Base-by-base conservation (phyloP, 2,329 filamentous ascomycete genomes). In the Cercospora canescens region DNA sequence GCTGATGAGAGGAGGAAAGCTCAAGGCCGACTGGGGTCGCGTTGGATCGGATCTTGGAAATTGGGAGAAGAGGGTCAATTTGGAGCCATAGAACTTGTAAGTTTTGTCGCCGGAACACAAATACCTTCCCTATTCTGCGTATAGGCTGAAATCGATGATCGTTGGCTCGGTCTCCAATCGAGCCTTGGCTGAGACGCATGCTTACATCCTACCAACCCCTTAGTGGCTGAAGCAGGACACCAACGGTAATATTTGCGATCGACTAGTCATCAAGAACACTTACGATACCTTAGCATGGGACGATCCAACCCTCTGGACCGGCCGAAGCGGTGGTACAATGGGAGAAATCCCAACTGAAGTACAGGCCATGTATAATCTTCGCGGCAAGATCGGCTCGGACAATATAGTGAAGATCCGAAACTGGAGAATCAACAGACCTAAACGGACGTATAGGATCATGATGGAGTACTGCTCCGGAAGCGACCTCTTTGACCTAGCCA, bases 321-420 rank as follows among this genome's bases (percentile, higher is more conserved):
- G 45, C 3, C 41, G 60, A 18, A 16, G 11, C 14, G 11, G 41
- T 11, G 6, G 41, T 30, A n/a, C n/a, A 9, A 26, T 14, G 37
- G 48, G 18, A n/a, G 34, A 32, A 12, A 37, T 62, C n/a, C 50
- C 63, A 4, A 35, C 54, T n/a, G 63, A 65, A 34, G 59, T 60
- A 18, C 57, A 56, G 24, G 58, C 58, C 5, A 65, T 65, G 63
- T 65, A 65, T 32, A 57, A 57, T 26, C 32, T 65, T 60, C 37
- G 34, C 24, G 12, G 59, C 50, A 41, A 61, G 28, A 55, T 60
- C 6, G 63, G 63, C 5, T 62, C 58, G 4, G 58, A 65, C 8
- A 30, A n/a, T 16, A 39, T 65, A 26, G 50, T 65, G 1, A 37
- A 39, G 24, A 62, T 65, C n/a, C 24, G 63, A 21, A 65, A 65